Base-by-base conservation (phyloP, 352 stramenopile species). In the Phytophthora kernoviae region DNA sequence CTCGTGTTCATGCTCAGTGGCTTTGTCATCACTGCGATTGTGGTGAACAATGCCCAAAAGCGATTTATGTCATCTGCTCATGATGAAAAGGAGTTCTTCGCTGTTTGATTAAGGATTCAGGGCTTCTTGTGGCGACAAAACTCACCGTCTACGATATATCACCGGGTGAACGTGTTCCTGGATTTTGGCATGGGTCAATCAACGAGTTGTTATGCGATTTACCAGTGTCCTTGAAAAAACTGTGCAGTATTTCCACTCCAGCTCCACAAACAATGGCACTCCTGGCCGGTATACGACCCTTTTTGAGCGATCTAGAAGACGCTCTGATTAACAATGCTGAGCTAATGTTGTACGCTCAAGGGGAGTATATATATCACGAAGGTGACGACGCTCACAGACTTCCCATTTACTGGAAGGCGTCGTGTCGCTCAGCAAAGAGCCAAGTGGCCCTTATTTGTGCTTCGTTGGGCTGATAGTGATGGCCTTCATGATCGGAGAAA, bases 401-500 rank as follows among this genome's bases (percentile, higher is more conserved):
- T 0, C 88, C 79, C 39, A 78, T 88, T 49, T 81, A 6, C 46
- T 88, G 4, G 68, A 83, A 36, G 80, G 80, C 2, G 45, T 68
- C 8, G 68, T 88, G 0, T 65, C 40, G 2, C 54, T 84, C 3
- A 22, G 8, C 4, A 61, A 22, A 11, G 26, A n/a, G n/a, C n/a
- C n/a, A n/a, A n/a, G n/a, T 91, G 41, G 75, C 78, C 11, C 77
- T 87, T 46, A n/a, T 67, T 2, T 84, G 15, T 88, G 75, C 51
- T 88, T 89, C 47, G 33, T 68, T 4, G 75, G 81, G 0, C 43
- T 84, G 1, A 65, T 91, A 14, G 65, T 74, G 1, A 88, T 87
- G 73, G 77, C 75, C 2, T 91, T 89, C 59, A 84, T 89, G 68
- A 89, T 89, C 47, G 77, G 81, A 5, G 79, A 91, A 36, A 78